Percentiles rank a stretch among this genome's conserved stretches.
Evolutionary conservation across 1,139 yeast genomes (phyloP).

Genomic region (Suhomyces choctaworum): DNA sequence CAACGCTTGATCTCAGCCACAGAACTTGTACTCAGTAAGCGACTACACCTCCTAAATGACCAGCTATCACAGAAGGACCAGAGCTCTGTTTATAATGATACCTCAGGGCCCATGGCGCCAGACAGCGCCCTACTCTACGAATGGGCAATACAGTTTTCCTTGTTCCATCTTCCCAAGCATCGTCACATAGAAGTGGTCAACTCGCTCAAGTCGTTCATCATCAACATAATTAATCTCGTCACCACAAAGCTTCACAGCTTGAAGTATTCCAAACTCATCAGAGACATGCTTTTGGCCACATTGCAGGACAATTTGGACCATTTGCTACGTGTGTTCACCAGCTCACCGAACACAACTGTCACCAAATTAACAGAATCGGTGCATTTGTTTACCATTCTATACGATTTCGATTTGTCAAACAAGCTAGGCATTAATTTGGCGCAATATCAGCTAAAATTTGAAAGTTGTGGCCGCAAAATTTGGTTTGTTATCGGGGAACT

Average conservation of each 20-base stretch:
- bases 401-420: constrained; percentile 38
- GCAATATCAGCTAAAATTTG: constrained; percentile 31
- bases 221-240: constrained; percentile 33
- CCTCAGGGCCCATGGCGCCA: background rate
- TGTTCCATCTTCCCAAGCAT: constrained; percentile 26
- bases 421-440: constrained; percentile 29
- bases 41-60: constrained; percentile 28
- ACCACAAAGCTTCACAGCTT: constrained; percentile 32
- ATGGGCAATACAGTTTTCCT: constrained; percentile 34
- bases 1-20: constrained; percentile 28
- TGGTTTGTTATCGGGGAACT: constrained; percentile 30
- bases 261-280: constrained; percentile 21
- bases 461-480: constrained; percentile 33
- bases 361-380: constrained; percentile 15
- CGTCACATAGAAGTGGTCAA: constrained; percentile 19
- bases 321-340: constrained; percentile 10
- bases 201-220: constrained; percentile 31
- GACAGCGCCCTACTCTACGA: constrained; percentile 23
- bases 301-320: constrained; percentile 10
- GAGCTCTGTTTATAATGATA: background rate
- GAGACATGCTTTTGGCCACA: constrained; percentile 4
- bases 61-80: constrained; percentile 16
- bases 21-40: constrained; percentile 31
- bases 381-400: constrained; percentile 38
- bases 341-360: constrained; percentile 3